Evolutionary conservation across 371 early-diverging fungal species (phyloP).

Genomic region (Circinella minor): DNA sequence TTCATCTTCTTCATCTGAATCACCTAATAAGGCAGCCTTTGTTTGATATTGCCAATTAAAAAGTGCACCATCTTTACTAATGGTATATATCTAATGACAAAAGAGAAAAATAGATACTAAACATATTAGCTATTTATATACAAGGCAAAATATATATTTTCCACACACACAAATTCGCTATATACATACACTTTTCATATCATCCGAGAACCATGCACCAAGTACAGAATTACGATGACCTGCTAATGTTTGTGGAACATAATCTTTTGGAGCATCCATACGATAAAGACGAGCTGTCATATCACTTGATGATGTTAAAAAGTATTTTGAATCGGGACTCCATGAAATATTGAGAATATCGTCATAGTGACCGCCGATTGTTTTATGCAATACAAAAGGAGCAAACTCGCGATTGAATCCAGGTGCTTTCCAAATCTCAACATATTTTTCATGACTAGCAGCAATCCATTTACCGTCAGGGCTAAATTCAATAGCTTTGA

Average conservation of each 20-base stretch:
- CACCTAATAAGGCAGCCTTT: constrained; percentile 33
- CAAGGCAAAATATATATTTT: too few relatives aligned
- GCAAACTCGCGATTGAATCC: constrained; percentile 89
- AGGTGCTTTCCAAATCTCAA: constrained; percentile 96
- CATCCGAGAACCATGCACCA: constrained; percentile 90
- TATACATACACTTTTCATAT: constrained; percentile 61
- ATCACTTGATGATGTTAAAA: constrained; percentile 88
- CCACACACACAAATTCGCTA: not conserved
- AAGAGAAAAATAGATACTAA: too few relatives aligned
- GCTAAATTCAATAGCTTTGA: constrained; percentile 81
- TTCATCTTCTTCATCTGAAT: constrained; percentile 53
- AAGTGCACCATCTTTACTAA: constrained; percentile 89
- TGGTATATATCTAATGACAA: constrained; percentile 72
- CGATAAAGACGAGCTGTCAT: constrained; percentile 89
- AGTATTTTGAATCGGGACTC: constrained; percentile 83
- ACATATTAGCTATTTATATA: too few relatives aligned
- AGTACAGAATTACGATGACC: constrained; percentile 89
- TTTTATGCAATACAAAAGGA: constrained; percentile 85
- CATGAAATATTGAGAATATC: constrained; percentile 85
- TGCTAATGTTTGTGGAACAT: constrained; percentile 72
- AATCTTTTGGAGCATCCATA: constrained; percentile 68
- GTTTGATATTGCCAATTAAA: constrained; percentile 79
- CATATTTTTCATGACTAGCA: constrained; percentile 80
- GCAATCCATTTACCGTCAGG: constrained; percentile 87
- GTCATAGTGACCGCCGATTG: constrained; percentile 88